Evolutionary conservation across 768 basidiomycete species (phyloP), one percentile per base, ranked within the genome.

Genomic region (Hygrophorus russula): DNA sequence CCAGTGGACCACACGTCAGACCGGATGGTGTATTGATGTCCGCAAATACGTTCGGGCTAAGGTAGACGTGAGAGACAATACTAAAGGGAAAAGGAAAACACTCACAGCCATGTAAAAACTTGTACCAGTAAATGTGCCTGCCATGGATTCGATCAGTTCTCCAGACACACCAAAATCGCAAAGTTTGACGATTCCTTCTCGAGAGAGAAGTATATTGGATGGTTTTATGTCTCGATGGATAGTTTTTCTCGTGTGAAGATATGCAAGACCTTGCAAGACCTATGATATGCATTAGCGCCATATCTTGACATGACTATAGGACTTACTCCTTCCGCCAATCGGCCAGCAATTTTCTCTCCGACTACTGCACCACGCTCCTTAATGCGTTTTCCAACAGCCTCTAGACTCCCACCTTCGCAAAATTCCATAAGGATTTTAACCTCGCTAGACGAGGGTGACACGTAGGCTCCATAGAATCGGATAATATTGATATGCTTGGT

Each of bases 1-100:
- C 94, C 96, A 11, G 91, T 84, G 0, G 93, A 97, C 96, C 96
- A 99, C 17, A 99, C 93, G 59, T 99, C 93, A 30, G 93, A 89
- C 45, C 89, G 80, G 55, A 96, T 94, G 27, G 88, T 88, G 59
- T 96, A 99, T 51, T 84, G 79, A 44, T 82, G 75, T 4, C 94
- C 94, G 53, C 80, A 82, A 48, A 98, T 93, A 49, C 94, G 82
- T 63, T 97, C 94, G 39, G 94, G 94, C 87, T 91, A 46, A 46
- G 46, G 34, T 29, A 12, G 19, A 32, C n/a, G 39, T 41, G 36
- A 42, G 19, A 33, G 15, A 48, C 27, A 15, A 42, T 36, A 6
- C 47, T 33, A 29, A 5, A 19, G 7, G 11, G 13, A 15, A 36
- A 14, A 30, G 13, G 31, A 44, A 36, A 33, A 39, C 20, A 78